Evolutionary conservation across 2,329 filamentous ascomycete species (phyloP).

Genomic region (Ophioceras dolichostomum): DNA sequence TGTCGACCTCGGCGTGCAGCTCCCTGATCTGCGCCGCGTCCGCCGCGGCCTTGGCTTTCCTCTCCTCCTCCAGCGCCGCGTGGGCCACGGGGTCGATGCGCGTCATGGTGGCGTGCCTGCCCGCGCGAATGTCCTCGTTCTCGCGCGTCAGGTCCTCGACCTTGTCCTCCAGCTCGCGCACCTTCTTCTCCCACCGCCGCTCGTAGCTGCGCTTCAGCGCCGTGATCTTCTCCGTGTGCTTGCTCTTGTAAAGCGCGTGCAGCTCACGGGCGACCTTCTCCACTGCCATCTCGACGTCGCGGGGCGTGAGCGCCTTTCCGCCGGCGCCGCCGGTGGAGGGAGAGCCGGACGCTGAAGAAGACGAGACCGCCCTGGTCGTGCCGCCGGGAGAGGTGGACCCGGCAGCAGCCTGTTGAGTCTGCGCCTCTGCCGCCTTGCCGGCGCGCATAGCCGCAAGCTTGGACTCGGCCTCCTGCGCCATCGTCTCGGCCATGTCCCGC

Average conservation of each 20-base stretch:
- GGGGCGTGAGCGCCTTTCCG: conserved; percentile 14
- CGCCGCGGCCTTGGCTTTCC: conserved; percentile 45
- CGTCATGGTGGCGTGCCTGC: conserved; percentile 53
- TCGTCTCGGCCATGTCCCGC: conserved; percentile 60
- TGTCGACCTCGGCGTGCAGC: conserved; percentile 61
- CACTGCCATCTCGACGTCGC: conserved; percentile 72
- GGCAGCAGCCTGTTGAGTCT: conserved; percentile 28
- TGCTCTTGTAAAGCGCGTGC: conserved; percentile 87
- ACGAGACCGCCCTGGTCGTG: neutral
- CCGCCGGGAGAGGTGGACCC: conserved; percentile 17
- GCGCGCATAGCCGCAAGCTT: conserved; percentile 64
- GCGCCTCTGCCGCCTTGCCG: conserved; percentile 35
- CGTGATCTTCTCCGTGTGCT: conserved; percentile 92
- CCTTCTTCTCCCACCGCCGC: conserved; percentile 77
- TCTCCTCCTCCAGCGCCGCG: conserved; percentile 33
- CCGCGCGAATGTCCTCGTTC: conserved; percentile 59
- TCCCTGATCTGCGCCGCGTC: conserved; percentile 56
- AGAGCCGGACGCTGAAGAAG: too few relatives aligned
- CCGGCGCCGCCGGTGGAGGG: neutral
- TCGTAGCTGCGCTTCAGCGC: conserved; percentile 82
- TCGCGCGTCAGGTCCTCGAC: conserved; percentile 59
- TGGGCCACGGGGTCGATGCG: conserved; percentile 36
- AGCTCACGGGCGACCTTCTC: conserved; percentile 91
- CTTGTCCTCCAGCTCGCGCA: conserved; percentile 62
- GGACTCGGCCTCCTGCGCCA: conserved; percentile 64